Conservation (phyloP, 768 basidiomycete genomes). For the Mycena capillaripes region DNA sequence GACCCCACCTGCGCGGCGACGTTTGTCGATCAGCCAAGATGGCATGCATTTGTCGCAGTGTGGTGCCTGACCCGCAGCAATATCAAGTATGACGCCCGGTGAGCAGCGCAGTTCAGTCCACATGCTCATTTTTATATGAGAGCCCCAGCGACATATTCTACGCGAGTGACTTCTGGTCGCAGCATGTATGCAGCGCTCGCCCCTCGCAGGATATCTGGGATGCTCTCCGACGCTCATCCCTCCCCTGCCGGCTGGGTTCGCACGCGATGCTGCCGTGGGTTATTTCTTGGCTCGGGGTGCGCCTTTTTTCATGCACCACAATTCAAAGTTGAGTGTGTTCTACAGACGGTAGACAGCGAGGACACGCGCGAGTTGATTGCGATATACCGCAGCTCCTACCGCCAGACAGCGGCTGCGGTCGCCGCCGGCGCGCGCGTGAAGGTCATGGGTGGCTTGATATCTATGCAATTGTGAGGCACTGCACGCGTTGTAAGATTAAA, state of each 20-base stretch:
- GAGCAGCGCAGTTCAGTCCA: neutral
- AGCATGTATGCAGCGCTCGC: neutral
- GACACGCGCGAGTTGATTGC: slow-evolving; percentile 7
- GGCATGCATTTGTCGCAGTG: slow-evolving; percentile 16
- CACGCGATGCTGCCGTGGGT: slow-evolving; percentile 5
- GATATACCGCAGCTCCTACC: neutral
- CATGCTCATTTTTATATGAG: neutral
- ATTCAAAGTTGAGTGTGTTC: neutral
- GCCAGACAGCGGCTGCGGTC: neutral
- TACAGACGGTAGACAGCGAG: slow-evolving; percentile 6
- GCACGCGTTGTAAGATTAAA: too few species aligned
- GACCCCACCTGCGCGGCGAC: neutral
- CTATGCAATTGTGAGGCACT: neutral
- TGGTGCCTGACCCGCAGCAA: slow-evolving; percentile 8
- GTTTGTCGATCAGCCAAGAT: neutral
- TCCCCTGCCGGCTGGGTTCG: slow-evolving; percentile 1
- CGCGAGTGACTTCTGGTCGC: slow-evolving; percentile 14
- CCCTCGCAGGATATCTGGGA: slow-evolving; percentile 13
- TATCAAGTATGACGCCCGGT: slow-evolving; percentile 14
- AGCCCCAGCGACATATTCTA: slow-evolving; percentile 7
- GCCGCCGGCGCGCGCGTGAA: neutral
- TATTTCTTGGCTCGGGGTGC: slow-evolving; percentile 4
- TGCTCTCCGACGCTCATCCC: neutral
- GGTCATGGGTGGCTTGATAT: neutral
- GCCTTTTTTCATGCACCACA: neutral